These are phyloP conservation scores for Fusarium sp. DNA, from an alignment of 2,329 filamentous ascomycete species.

Conservation along the genomic window DNA sequence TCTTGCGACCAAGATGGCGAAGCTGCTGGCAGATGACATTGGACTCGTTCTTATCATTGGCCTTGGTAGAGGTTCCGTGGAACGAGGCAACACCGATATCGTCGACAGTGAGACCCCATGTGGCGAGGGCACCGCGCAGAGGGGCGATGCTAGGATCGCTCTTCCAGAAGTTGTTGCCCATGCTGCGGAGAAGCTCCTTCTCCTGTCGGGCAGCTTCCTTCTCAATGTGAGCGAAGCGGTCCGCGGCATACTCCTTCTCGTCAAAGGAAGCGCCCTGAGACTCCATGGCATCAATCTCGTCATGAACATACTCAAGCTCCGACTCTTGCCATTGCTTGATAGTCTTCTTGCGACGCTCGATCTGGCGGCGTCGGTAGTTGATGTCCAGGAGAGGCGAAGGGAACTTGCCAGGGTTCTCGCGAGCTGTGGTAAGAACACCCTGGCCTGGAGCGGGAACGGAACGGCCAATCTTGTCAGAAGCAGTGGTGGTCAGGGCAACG, in stretches of 20 bases:
- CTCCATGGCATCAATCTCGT: conserved; percentile 93
- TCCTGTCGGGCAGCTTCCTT: conserved; percentile 87
- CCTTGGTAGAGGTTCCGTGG: conserved; percentile 98
- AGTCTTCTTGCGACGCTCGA: conserved; percentile 91
- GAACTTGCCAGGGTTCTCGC: conserved; percentile 90
- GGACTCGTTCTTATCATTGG: conserved; percentile 99
- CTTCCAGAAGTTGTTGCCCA: conserved; percentile 99
- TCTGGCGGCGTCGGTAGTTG: conserved; percentile 94
- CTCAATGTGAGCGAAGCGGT: conserved; percentile 87
- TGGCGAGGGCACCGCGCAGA: conserved; percentile 93
- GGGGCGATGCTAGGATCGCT: conserved; percentile 92
- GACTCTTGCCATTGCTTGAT: conserved; percentile 98
- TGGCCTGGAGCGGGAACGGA: conserved; percentile 96
- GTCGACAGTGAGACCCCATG: conserved; percentile 97
- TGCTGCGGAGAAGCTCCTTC: conserved; percentile 89
- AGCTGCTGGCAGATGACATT: conserved; percentile 97
- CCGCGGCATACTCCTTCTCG: conserved; percentile 85
- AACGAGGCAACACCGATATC: conserved; percentile 96
- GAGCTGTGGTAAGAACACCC: conserved; percentile 94
- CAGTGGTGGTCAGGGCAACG: conserved; percentile 91
- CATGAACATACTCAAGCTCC: conserved; percentile 90
- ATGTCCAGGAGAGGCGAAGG: conserved; percentile 96
- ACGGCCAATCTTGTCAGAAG: conserved; percentile 98
- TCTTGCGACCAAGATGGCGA: conserved; percentile 90
- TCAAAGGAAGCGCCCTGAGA: conserved; percentile 78